Evolutionary conservation across 805 yeast species (phyloP).

Genomic region (Torulaspora gathmanii): DNA sequence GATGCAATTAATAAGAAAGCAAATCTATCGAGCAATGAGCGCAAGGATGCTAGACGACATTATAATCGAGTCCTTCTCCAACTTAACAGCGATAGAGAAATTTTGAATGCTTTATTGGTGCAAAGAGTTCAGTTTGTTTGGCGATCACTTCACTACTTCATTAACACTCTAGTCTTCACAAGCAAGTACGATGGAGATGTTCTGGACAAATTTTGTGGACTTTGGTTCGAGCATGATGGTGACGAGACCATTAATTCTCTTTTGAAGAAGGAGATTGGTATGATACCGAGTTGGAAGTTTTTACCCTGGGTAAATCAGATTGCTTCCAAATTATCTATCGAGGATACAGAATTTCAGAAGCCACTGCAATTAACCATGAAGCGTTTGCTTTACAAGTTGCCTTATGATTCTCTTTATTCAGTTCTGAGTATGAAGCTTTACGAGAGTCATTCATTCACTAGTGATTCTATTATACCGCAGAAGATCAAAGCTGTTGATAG

Average conservation of each 20-base stretch:
- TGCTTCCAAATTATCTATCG: slow-evolving; percentile 59
- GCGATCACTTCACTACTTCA: slow-evolving; percentile 55
- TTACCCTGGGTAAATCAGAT: slow-evolving; percentile 82
- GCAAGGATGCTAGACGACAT: slow-evolving; percentile 49
- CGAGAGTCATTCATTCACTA: slow-evolving; percentile 31
- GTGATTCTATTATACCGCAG: slow-evolving; percentile 40
- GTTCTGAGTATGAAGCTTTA: slow-evolving; percentile 54
- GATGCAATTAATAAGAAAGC: slow-evolving; percentile 41
- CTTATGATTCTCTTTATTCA: slow-evolving; percentile 66
- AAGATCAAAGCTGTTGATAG: slow-evolving; percentile 49
- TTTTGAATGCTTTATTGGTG: slow-evolving; percentile 38
- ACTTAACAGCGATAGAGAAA: slow-evolving; percentile 46
- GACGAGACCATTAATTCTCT: slow-evolving; percentile 42
- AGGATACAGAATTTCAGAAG: slow-evolving; percentile 49
- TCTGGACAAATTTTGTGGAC: slow-evolving; percentile 70
- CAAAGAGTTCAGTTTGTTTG: slow-evolving; percentile 43
- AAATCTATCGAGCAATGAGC: slow-evolving; percentile 42
- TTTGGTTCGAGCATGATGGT: slow-evolving; percentile 68
- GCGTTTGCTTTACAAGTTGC: slow-evolving; percentile 52
- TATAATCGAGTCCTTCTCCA: slow-evolving; percentile 47
- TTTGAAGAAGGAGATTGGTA: slow-evolving; percentile 38
- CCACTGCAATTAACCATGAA: slow-evolving; percentile 46
- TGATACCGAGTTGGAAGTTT: slow-evolving; percentile 56
- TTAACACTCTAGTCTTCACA: slow-evolving; percentile 47
- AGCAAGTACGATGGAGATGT: slow-evolving; percentile 49